Conservation (phyloP, 2,329 filamentous ascomycete genomes). For the Madurella mycetomatis region DNA sequence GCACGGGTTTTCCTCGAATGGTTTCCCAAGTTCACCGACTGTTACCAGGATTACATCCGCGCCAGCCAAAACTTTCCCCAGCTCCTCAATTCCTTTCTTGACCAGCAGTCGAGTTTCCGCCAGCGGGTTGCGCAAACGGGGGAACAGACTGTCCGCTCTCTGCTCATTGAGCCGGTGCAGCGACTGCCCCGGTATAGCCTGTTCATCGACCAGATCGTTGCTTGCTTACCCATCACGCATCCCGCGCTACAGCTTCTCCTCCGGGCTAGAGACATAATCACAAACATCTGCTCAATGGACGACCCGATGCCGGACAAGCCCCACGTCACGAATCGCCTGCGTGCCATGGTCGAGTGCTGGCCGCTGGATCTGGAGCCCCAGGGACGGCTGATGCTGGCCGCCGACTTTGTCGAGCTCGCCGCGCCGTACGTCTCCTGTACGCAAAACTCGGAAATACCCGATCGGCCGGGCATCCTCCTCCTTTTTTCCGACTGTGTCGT, state of each 20-base stretch:
- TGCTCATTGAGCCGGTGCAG: constrained; percentile 94
- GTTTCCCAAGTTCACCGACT: constrained; percentile 88
- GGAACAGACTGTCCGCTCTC: constrained; percentile 84
- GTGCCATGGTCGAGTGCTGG: constrained; percentile 74
- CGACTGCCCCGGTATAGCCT: constrained; percentile 90
- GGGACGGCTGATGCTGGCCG: constrained; percentile 74
- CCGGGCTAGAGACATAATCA: constrained; percentile 87
- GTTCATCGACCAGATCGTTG: constrained; percentile 92
- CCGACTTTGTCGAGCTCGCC: constrained; percentile 72
- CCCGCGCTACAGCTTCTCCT: constrained; percentile 78
- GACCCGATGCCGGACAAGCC: constrained; percentile 64
- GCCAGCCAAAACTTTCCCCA: constrained; percentile 84
- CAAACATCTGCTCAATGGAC: constrained; percentile 94
- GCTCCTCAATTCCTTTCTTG: constrained; percentile 72
- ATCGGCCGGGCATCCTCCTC: constrained; percentile 66
- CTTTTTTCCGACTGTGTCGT: constrained; percentile 81
- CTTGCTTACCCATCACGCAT: constrained; percentile 78
- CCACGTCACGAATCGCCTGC: constrained; percentile 68
- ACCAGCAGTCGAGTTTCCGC: constrained; percentile 77
- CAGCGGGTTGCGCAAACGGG: constrained; percentile 76
- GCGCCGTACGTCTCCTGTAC: constrained; percentile 58
- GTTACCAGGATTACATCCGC: constrained; percentile 89
- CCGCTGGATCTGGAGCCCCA: constrained; percentile 65
- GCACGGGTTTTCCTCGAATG: constrained; percentile 80
- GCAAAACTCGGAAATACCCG: constrained; percentile 38